A percentile compares a stretch with the other conserved stretches of the same genome.
phyloP scores from a whole-genome alignment of 306 rosid species.

The Betula pendula region DNA sequence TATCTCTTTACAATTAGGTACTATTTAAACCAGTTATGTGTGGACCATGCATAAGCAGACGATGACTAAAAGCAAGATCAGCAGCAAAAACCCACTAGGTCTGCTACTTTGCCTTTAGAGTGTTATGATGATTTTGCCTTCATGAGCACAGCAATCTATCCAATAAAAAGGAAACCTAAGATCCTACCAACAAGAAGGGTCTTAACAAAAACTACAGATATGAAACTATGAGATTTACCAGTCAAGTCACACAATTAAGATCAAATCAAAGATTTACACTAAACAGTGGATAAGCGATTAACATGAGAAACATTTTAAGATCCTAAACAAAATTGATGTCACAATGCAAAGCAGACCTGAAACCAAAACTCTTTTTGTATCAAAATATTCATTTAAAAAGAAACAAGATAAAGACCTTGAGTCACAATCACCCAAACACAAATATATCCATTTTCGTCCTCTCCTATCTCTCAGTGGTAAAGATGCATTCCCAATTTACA shows the following conservation, averaged over 20 bases:
- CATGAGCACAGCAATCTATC: background rate
- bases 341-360: background rate
- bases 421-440: too few relatives aligned
- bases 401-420: background rate
- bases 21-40: background rate
- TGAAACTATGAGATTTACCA: background rate
- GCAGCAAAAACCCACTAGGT: background rate
- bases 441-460: too few relatives aligned
- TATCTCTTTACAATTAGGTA: background rate
- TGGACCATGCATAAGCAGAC: background rate
- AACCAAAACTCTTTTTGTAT: too few relatives aligned
- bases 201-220: background rate
- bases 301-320: background rate
- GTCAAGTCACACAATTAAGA: background rate
- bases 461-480: too few relatives aligned
- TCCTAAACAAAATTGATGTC: background rate
- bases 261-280: background rate
- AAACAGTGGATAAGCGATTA: background rate
- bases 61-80: background rate
- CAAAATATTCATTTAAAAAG: too few relatives aligned
- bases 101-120: background rate
- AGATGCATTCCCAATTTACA: too few relatives aligned
- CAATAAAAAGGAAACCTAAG: background rate
- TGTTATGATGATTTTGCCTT: background rate
- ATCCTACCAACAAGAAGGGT: background rate